Percentiles rank a stretch among this genome's conserved stretches.
phyloP scores from a whole-genome alignment of 257 asterid species.

The Nicotiana benthamiana region DNA sequence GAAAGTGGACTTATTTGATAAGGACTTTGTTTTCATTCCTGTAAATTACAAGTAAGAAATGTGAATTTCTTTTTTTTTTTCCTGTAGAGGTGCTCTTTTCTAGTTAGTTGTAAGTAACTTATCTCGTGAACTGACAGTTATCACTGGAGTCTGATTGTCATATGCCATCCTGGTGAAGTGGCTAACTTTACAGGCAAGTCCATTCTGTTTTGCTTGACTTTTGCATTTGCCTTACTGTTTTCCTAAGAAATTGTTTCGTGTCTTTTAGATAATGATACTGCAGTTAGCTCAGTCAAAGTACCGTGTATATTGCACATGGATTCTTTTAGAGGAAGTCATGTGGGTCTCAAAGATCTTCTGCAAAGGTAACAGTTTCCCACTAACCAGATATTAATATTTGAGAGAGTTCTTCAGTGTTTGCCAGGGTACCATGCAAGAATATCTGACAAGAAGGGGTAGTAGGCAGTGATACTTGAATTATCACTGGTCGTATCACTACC shows the following conservation, averaged over 20 bases:
- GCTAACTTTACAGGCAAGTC: conserved; percentile 65
- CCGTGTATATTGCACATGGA: conserved; percentile 52
- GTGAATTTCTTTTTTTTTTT: not conserved
- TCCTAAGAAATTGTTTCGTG: not conserved
- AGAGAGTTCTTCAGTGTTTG: not conserved
- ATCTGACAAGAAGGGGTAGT: not conserved
- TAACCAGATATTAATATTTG: not conserved
- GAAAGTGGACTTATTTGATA: conserved; percentile 75
- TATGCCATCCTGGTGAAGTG: conserved; percentile 85
- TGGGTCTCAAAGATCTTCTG: conserved; percentile 31
- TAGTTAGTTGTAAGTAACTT: not conserved
- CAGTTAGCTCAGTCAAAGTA: conserved; percentile 23
- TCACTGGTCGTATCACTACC: not conserved
- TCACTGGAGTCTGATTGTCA: conserved; percentile 90
- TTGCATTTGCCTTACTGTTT: not conserved
- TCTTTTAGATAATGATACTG: conserved; percentile 45
- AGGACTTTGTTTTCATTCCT: conserved; percentile 86
- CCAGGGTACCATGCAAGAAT: not conserved
- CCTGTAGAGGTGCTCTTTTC: not conserved
- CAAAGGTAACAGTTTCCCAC: conserved; percentile 20
- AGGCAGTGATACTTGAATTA: not conserved
- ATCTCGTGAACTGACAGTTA: conserved; percentile 40
- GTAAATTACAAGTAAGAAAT: conserved; percentile 80
- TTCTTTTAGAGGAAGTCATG: conserved; percentile 40
- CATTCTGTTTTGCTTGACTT: not conserved